Base-by-base conservation (phyloP, 306 rosid genomes). In the Quercus aquifolioides region DNA sequence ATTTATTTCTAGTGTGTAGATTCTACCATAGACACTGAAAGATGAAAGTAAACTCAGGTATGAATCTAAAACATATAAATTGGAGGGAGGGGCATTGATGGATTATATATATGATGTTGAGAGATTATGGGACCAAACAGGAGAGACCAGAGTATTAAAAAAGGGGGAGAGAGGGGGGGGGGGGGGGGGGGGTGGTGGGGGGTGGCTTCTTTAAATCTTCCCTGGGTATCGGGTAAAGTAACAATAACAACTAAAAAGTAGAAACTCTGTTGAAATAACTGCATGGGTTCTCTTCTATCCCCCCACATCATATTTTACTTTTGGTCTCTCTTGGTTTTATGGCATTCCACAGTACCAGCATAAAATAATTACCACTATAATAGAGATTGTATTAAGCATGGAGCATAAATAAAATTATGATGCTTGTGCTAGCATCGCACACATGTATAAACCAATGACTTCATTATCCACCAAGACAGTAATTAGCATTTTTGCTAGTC, bases 131-230 rank as follows among this genome's bases (percentile, higher is more conserved):
- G 54, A 49, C 14, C 54, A 49, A 10, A 49, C 54, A 49, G 17
- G 1, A 49, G 54, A 49, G 46, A 41, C 46, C 46, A 41, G 46
- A 41, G 46, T 41, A 41, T 41, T 41, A 8, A 41, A 41, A 8
- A 8, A 0, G 1, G 11, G 0, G 1, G 3, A 1, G 46, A 0
- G 11, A 1, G 11, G 1, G 43, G 43, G 41, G 43, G 43, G 43
- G 9, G 0, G 5, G 5, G 35, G 26, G 3, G 14, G 9, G 9
- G 25, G 25, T 7, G 8, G 11, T 2, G 62, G 5, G 6, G 1
- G 64, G 28, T 0, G 4, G 28, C 64, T 58, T 21, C 64, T n/a
- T 3, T 19, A 21, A 58, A 58, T 6, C 64, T 58, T 58, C 64
- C 30, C 17, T 49, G 5, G 54, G 54, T 49, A 49, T 13, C 3